These are phyloP conservation scores for Urtica urens DNA, from an alignment of 306 rosid species.

Conservation along the genomic window DNA sequence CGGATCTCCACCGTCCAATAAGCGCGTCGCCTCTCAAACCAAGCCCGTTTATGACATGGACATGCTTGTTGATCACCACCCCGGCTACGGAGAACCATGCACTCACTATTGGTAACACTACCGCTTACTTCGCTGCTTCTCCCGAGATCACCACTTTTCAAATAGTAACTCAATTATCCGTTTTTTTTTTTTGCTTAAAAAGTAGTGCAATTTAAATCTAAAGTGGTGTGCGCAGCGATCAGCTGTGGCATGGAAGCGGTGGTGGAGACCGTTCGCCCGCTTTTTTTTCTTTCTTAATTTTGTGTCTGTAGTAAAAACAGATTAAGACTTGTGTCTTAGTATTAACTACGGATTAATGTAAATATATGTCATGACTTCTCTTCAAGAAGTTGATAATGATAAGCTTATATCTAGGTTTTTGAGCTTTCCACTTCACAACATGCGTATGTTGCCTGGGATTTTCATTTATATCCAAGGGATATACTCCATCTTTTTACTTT, in stretches of 20 bases:
- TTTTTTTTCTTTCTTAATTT: constrained; percentile 11
- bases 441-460: constrained; percentile 4
- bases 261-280: constrained; percentile 55
- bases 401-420: constrained; percentile 9
- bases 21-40: constrained; percentile 31
- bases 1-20: constrained; percentile 42
- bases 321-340: too few relatives aligned
- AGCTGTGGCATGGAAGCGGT: constrained; percentile 24
- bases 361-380: constrained; percentile 18
- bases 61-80: constrained; percentile 41
- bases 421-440: not conserved
- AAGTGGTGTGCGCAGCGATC: constrained; percentile 11
- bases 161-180: too few relatives aligned
- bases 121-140: too few relatives aligned
- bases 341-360: constrained; percentile 25
- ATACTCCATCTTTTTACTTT: not conserved
- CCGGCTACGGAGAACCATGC: constrained; percentile 40
- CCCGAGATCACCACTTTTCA: too few relatives aligned
- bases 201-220: too few relatives aligned
- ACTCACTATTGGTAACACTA: too few relatives aligned
- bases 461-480: constrained; percentile 3
- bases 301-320: too few relatives aligned
- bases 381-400: not conserved
- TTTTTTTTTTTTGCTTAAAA: too few relatives aligned
- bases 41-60: constrained; percentile 52